Percentiles rank a stretch among this genome's conserved stretches.
Evolutionary conservation across 1,284 basidiomycete genomes (phyloP).

Genomic region (Melampsora larici-populina): DNA sequence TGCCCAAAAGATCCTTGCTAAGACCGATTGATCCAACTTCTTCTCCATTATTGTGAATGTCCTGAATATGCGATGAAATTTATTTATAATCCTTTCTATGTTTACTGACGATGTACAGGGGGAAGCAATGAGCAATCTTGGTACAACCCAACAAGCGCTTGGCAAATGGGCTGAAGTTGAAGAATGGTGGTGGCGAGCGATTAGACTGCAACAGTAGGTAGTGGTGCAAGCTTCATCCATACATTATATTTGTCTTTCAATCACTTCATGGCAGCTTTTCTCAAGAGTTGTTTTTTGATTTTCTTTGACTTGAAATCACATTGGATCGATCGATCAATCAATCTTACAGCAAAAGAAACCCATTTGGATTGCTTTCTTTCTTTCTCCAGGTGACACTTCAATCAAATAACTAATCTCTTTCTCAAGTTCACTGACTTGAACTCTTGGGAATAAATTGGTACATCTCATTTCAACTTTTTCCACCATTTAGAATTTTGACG

Average conservation of each 20-base stretch:
- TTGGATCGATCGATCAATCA: too few relatives aligned
- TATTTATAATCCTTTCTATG: neutral
- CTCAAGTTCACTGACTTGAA: too few relatives aligned
- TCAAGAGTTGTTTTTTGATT: too few relatives aligned
- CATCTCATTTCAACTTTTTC: too few relatives aligned
- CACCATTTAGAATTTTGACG: too few relatives aligned
- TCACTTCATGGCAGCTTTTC: neutral
- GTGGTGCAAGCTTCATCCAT: neutral
- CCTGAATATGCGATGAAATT: neutral
- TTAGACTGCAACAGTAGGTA: slow-evolving; percentile 54
- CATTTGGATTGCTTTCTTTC: too few relatives aligned
- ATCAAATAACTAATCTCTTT: too few relatives aligned
- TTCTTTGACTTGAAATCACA: too few relatives aligned
- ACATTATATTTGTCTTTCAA: neutral
- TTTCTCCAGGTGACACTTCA: too few relatives aligned
- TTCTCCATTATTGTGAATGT: neutral
- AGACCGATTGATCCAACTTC: neutral
- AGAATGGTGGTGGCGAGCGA: slow-evolving; percentile 58
- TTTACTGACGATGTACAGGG: slow-evolving; percentile 44
- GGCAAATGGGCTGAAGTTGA: slow-evolving; percentile 55
- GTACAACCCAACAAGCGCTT: slow-evolving; percentile 58
- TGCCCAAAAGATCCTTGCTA: slow-evolving; percentile 17
- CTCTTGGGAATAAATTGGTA: too few relatives aligned
- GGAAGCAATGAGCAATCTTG: slow-evolving; percentile 61
- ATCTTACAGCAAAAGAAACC: too few relatives aligned